Evolutionary conservation across 106 monocot species (phyloP).

Genomic region (Vanilla planifolia): DNA sequence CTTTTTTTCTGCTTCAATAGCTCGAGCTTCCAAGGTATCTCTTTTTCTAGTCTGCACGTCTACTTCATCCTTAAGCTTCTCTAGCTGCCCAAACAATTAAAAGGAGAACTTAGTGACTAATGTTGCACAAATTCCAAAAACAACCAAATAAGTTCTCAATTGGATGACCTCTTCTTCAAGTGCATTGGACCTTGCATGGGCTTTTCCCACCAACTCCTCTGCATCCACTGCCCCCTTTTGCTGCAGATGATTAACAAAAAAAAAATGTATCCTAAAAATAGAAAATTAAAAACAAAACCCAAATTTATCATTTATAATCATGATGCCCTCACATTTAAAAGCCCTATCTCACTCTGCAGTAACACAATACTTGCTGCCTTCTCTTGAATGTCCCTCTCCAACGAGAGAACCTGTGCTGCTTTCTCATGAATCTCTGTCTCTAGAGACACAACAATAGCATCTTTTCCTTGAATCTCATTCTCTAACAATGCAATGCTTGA

Average conservation of each 20-base stretch:
- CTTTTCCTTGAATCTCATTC: too few species aligned
- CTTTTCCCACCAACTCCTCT: conserved; percentile 31
- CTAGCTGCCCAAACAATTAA: conserved; percentile 32
- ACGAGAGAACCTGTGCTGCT: too few species aligned
- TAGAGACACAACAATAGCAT: too few species aligned
- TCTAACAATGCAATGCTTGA: too few species aligned
- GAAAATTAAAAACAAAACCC: not conserved
- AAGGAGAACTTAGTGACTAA: not conserved
- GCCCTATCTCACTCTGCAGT: conserved; percentile 29
- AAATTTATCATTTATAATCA: too few species aligned
- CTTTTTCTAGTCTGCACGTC: conserved; percentile 32
- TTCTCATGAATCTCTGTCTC: conserved; percentile 34
- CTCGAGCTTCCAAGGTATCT: conserved; percentile 34
- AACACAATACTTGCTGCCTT: conserved; percentile 29
- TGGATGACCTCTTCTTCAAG: conserved; percentile 49
- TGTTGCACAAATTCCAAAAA: not conserved
- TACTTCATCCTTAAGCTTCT: conserved; percentile 43
- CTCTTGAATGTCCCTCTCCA: conserved; percentile 32
- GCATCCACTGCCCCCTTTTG: conserved; percentile 32
- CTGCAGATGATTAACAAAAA: conserved; percentile 16
- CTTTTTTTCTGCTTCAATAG: conserved; percentile 54
- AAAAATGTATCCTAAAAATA: not conserved
- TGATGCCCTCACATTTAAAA: conserved; percentile 24
- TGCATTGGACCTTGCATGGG: conserved; percentile 28
- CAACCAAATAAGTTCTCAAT: not conserved